Base-by-base conservation (phyloP, 768 basidiomycete genomes). In the Tylopilus felleus region DNA sequence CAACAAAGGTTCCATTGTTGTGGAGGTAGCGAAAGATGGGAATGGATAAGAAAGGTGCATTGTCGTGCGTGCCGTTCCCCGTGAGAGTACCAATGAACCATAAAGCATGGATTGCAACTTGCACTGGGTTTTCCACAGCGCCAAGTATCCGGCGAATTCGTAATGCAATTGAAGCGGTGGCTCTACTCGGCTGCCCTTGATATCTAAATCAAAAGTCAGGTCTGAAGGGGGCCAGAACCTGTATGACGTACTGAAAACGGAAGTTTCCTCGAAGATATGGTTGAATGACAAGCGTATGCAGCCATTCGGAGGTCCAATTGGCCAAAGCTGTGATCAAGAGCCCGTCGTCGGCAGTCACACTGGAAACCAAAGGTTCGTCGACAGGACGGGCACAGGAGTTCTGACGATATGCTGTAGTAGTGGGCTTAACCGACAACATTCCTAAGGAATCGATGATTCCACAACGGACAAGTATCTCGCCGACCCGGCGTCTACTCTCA, bases 31-130 rank as follows among this genome's bases (percentile, higher is more conserved):
- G 64, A 27, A 73, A 68, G 31, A 68, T 55, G 22, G 68, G 64
- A 22, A 68, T 25, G 5, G 66, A 64, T 29, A 66, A 52, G 51
- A 74, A 73, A 51, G 62, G 44, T 6, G 35, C 28, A 47, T 63
- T 58, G 12, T 56, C 47, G 17, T 58, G 52, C 14, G 47, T 47
- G 9, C 51, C 56, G 19, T 56, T 60, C 40, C 55, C 56, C 0
- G 59, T 57, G 22, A 73, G 72, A 33, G 49, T 50, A 46, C 57
- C 38, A 36, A 74, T 74, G 51, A 68, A 61, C 72, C 69, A 74
- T 25, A 73, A 47, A 25, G 71, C 62, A 42, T 71, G 62, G 43
- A 71, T 52, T 40, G 42, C 56, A 14, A 70, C 67, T 25, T 67
- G 63, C 40, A 59, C 52, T 8, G 69, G 71, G 53, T 68, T 69